Evolutionary conservation across 257 asterid species (phyloP).

Genomic region (Avicennia marina): DNA sequence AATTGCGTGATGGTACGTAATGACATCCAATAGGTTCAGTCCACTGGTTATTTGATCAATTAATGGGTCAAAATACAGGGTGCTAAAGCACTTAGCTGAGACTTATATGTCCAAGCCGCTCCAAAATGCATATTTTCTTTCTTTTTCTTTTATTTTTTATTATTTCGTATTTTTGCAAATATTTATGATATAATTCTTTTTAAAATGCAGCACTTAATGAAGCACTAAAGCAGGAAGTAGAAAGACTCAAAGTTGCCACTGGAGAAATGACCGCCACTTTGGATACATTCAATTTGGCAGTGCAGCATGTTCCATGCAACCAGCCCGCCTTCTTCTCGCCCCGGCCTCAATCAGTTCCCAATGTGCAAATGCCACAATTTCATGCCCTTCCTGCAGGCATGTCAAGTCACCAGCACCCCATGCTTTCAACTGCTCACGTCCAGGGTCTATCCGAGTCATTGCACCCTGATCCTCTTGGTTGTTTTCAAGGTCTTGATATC

Average conservation of each 20-base stretch:
- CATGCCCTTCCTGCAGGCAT: constrained; percentile 36
- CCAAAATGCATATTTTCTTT: no score
- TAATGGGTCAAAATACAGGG: no score
- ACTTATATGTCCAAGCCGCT: no score
- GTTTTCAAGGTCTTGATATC: constrained; percentile 63
- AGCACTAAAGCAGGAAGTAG: constrained; percentile 87
- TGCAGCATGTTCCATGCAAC: constrained; percentile 58
- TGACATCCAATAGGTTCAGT: background rate
- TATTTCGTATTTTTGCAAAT: no score
- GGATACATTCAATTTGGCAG: constrained; percentile 46
- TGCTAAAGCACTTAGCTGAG: no score
- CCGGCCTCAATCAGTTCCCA: constrained; percentile 38
- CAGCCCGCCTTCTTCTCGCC: constrained; percentile 46
- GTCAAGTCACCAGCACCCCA: no score
- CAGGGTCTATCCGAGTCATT: constrained; percentile 30
- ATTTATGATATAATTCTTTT: no score
- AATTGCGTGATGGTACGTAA: constrained; percentile 57
- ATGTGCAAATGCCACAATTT: constrained; percentile 49
- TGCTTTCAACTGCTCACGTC: constrained; percentile 28
- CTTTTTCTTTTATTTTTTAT: no score
- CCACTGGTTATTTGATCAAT: background rate
- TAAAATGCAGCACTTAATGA: constrained; percentile 65
- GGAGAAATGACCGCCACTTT: constrained; percentile 56
- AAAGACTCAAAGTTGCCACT: constrained; percentile 66
- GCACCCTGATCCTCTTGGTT: constrained; percentile 61